phyloP scores from a whole-genome alignment of 2,329 filamentous ascomycete genomes.

The Coleophoma crateriformis region DNA sequence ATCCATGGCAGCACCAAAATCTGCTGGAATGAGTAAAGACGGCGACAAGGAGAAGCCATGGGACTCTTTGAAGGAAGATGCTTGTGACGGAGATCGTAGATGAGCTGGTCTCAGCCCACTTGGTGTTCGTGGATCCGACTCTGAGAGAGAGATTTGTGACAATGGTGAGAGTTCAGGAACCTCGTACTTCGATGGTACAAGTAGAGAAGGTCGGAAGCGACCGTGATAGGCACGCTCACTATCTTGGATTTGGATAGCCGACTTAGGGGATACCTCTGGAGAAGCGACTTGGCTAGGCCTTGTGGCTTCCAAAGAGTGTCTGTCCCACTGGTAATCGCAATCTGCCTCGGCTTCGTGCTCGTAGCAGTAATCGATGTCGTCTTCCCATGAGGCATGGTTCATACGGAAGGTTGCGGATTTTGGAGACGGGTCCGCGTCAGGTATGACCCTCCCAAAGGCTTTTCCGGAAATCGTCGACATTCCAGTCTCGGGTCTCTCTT shows the following conservation, averaged over 20 bases:
- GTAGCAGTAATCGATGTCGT: slow-evolving; percentile 67
- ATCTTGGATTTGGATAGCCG: slow-evolving; percentile 18
- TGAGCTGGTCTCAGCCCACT: slow-evolving; percentile 13
- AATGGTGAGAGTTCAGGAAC: slow-evolving; percentile 24
- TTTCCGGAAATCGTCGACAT: slow-evolving; percentile 13
- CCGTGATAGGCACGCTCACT: slow-evolving; percentile 17
- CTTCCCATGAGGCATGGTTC: slow-evolving; percentile 50
- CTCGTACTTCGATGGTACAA: slow-evolving; percentile 20
- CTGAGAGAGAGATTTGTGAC: slow-evolving; percentile 18
- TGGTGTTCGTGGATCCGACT: slow-evolving; percentile 20
- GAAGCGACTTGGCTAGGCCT: slow-evolving; percentile 21
- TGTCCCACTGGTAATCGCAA: slow-evolving; percentile 62
- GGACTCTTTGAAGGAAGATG: slow-evolving; percentile 51
- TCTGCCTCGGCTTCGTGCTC: slow-evolving; percentile 63
- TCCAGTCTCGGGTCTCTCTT: slow-evolving; percentile 18
- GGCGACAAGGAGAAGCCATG: slow-evolving; percentile 56
- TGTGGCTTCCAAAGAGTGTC: slow-evolving; percentile 42
- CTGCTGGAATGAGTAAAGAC: slow-evolving; percentile 54
- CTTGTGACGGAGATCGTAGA: slow-evolving; percentile 29
- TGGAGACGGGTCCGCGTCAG: slow-evolving; percentile 2
- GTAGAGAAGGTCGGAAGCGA: slow-evolving; percentile 24
- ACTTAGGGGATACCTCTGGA: neutral
- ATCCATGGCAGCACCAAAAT: slow-evolving; percentile 50
- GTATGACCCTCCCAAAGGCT: slow-evolving; percentile 2
- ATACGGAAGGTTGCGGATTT: slow-evolving; percentile 12